Evolutionary conservation across 1,284 basidiomycete species (phyloP), one percentile per base, ranked within the genome.

Genomic region (Coriolopsis trogii): DNA sequence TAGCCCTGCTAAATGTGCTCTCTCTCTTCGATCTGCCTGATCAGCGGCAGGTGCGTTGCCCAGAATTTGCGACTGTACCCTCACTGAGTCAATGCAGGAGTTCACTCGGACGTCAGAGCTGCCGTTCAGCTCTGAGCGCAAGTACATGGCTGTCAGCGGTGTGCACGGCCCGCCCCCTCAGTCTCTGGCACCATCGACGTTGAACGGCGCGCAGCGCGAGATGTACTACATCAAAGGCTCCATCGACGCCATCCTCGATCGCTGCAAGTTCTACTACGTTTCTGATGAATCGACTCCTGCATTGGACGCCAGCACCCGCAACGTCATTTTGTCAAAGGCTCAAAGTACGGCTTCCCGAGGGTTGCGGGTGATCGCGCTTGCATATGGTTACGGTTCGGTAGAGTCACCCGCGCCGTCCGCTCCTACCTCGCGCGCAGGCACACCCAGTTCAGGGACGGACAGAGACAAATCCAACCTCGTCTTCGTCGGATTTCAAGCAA

Each of bases 191-290:
- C 42, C 51, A 29, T 59, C 69, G 12, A 76, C 69, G 15, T 67
- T 76, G 8, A 77, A 79, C 41, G 52, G 55, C 7, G 26, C 58
- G 6, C 58, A 46, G 12, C 63, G 65, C 4, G 93, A 96, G 63
- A 83, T 88, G 68, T 89, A 89, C 65, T 97, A 95, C 73, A 82
- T 95, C 69, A 97, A 97, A 67, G 95, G 96, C 26, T 91, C 95
- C 6, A 87, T 96, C 59, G 95, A 98, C 60, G 82, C 85, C 24
- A 85, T 98, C 36, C 77, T 98, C 42, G 83, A 89, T 18, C 81
- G 84, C 33, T 97, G 95, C 77, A 87, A 84, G 62, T 90, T 87
- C 65, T 95, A 94, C 75, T 87, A 93, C 63, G 88, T 94, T 42
- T 83, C 85, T 21, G 93, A 97, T 60, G 87, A 85, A 13, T 90